Evolutionary conservation across 371 early-diverging fungal genomes (phyloP), one percentile per base, ranked within the genome.

Genomic region (Mortierella sp.): DNA sequence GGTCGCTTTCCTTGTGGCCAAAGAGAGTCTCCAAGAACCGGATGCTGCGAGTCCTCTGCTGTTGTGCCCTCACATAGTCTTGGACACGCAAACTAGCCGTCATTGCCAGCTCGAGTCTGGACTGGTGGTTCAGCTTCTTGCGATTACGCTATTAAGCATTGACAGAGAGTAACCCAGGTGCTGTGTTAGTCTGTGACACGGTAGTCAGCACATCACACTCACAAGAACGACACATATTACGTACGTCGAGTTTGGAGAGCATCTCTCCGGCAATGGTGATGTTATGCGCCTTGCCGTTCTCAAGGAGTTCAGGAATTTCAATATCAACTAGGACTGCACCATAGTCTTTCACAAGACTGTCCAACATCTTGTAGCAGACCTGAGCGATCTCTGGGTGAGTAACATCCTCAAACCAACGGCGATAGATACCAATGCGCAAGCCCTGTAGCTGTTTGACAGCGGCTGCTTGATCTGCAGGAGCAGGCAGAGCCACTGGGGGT

Each of bases 211-310:
- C 19, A 45, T 1, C 19, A 13, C 45, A 16, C 4, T 45, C 45
- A 16, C 45, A 45, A 16, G 13, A 37, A 22, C 0, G 16, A 9
- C 9, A 22, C 1, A 61, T 16, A 22, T 34, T 9, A 45, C 77
- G 55, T 74, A 45, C 80, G 34, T 69, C 39, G 26, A 90, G 86
- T 77, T 76, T 87, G 40, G 86, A 73, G 13, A 76, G 71, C 87
- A 94, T 91, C 85, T 95, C 95, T 22, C 89, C 80, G 19, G 82
- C 87, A 65, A 94, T 93, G 4, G 93, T 90, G 29, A 93, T 85
- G 22, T 85, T 68, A 76, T 95, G 95, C 0, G 94, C 94, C 76
- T 88, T 69, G 47, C 85, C 74, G 24, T 85, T 79, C 39, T 88
- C 75, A 26, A 91, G 88, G 4, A 95, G 76, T 61, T 93, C 90